These are phyloP conservation scores for Nigrograna mackinnonii DNA, from an alignment of 2,329 filamentous ascomycete genomes.

Conservation along the genomic window DNA sequence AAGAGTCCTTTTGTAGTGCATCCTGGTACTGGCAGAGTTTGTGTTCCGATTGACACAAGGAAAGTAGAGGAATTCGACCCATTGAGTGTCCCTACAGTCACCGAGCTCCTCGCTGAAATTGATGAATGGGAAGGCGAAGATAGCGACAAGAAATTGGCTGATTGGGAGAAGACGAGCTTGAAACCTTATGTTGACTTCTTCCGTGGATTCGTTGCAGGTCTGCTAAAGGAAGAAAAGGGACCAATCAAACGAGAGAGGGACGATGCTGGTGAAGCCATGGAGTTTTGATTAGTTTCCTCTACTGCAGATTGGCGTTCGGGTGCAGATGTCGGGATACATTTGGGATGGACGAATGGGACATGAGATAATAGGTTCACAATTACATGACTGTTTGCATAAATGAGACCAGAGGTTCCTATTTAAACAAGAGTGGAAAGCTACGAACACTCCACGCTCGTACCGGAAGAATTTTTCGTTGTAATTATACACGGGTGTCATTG, in stretches of 20 bases:
- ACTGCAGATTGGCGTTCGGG: no score
- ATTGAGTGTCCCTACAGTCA: conserved; percentile 84
- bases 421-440: conserved; percentile 11
- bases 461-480: conserved; percentile 1
- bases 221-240: conserved; percentile 74
- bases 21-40: conserved; percentile 90
- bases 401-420: conserved; percentile 2
- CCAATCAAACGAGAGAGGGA: conserved; percentile 59
- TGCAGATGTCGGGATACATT: no score
- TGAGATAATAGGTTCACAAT: neutral
- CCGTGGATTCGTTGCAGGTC: conserved; percentile 72
- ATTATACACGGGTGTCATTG: conserved; percentile 4
- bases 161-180: conserved; percentile 97
- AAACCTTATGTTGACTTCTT: conserved; percentile 94
- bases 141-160: conserved; percentile 60
- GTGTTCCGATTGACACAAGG: conserved; percentile 85
- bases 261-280: conserved; percentile 61
- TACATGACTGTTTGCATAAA: neutral
- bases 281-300: no score
- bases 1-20: conserved; percentile 97
- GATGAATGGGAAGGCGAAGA: conserved; percentile 70
- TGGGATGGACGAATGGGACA: no score
- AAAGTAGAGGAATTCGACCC: conserved; percentile 84
- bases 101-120: conserved; percentile 79
- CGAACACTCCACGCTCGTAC: conserved; percentile 1